Conservation (phyloP, 2,329 filamentous ascomycete species). For the Calonectria multiphialidica region DNA sequence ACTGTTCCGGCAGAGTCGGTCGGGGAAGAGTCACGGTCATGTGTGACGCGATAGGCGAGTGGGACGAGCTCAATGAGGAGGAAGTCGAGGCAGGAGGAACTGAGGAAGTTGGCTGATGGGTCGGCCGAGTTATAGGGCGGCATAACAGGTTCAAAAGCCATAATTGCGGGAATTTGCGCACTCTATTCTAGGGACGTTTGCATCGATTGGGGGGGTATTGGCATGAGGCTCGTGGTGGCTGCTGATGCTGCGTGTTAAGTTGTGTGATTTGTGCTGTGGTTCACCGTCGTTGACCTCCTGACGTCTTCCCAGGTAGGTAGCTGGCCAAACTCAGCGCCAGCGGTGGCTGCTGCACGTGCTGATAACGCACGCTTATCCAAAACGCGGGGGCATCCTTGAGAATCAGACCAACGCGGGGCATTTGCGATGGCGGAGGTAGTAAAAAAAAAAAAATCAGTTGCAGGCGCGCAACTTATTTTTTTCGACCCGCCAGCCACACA, state of each 20-base stretch:
- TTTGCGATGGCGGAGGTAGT: constrained; percentile 9
- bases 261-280: not conserved
- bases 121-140: constrained; percentile 80
- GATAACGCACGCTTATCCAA: constrained; percentile 29
- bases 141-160: constrained; percentile 81
- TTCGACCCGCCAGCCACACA: constrained; percentile 25
- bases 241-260: not conserved
- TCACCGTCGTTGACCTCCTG: constrained; percentile 3
- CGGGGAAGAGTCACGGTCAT: constrained; percentile 72
- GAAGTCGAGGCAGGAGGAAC: constrained; percentile 90
- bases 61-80: constrained; percentile 97
- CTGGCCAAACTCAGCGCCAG: constrained; percentile 18
- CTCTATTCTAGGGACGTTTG: not conserved
- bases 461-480: constrained; percentile 17
- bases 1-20: constrained; percentile 43
- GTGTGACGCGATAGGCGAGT: constrained; percentile 87
- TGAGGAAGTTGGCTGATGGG: constrained; percentile 81
- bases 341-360: constrained; percentile 26
- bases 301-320: not conserved
- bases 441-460: constrained; percentile 23
- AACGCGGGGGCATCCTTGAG: constrained; percentile 24
- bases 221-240: not conserved
- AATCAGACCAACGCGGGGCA: constrained; percentile 25
- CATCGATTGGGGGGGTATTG: not conserved
- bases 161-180: constrained; percentile 47